These are phyloP conservation scores for Reutealis trisperma DNA, from an alignment of 345 rosid species.

Conservation along the genomic window DNA sequence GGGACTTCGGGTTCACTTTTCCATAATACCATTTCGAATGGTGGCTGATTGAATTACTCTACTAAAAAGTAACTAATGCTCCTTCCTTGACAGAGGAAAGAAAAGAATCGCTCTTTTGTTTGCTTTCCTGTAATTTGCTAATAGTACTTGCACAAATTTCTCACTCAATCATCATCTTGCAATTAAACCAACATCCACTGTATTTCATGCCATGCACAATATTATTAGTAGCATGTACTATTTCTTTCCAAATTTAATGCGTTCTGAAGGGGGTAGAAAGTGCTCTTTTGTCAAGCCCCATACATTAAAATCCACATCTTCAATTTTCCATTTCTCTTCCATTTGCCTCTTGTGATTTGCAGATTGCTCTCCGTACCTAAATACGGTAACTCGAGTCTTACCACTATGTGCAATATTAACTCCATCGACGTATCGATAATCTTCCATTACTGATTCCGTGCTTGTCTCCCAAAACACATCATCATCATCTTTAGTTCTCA, in stretches of 20 bases:
- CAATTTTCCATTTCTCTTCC: slow-evolving; percentile 80
- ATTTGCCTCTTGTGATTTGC: slow-evolving; percentile 82
- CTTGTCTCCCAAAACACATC: slow-evolving; percentile 95
- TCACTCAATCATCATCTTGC: no score
- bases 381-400: slow-evolving; percentile 61
- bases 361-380: slow-evolving; percentile 78
- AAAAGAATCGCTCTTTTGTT: no score
- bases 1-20: no score
- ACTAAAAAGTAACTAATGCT: no score
- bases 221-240: background rate
- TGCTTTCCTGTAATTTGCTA: no score
- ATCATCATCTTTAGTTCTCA: slow-evolving; percentile 60
- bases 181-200: no score
- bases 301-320: slow-evolving; percentile 75
- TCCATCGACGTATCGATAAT: slow-evolving; percentile 61
- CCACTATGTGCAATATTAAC: slow-evolving; percentile 84
- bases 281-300: slow-evolving; percentile 65
- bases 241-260: background rate
- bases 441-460: slow-evolving; percentile 80
- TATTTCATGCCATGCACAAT: no score
- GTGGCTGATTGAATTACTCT: no score
- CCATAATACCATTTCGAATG: no score
- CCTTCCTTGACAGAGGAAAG: no score
- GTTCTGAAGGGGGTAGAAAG: slow-evolving; percentile 65
- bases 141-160: no score